Evolutionary conservation across 441 rosid species (phyloP), one percentile per base, ranked within the genome.

Genomic region (Populus trichocarpa): DNA sequence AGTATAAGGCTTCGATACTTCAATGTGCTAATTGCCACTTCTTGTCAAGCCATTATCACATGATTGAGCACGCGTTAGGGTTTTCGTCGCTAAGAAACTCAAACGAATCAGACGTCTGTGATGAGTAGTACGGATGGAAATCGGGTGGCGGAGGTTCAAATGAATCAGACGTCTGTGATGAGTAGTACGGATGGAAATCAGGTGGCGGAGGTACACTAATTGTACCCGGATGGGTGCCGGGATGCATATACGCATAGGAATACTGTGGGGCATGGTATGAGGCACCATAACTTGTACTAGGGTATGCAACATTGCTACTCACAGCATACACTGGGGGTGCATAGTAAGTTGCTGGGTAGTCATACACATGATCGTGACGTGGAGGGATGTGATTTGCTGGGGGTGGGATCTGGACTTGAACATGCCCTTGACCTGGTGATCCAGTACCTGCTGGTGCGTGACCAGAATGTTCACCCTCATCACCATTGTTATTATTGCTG

Each of bases 61-160:
- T 87, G 18, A 95, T 59, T 32, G 86, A 84, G 87, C 99, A 95
- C 53, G 97, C 95, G 77, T 95, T 95, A 0, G 97, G 98, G 80
- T 95, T 95, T 76, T 94, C 97, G 18, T 95, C 99, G 67, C 96
- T 95, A 28, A 95, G 88, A 36, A 91, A 76, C 80, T 93, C 97
- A 16, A 95, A 95, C 22, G 98, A 86, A 12, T 87, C 84, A 0
- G 87, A 79, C 75, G 90, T 88, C 63, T 74, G 90, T 5, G 90
- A 81, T 22, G 89, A 33, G 36, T 33, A 50, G 74, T 88, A 83
- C 1, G 88, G 46, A 42, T 88, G 83, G 7, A 20, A 59, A 38
- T 87, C 88, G 1, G 85, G 73, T 36, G 87, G 83, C 7, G 83
- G 84, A 53, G 81, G 81, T 75, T 33, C 36, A 0, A 32, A 32